phyloP scores from a whole-genome alignment of 192 early-diverging fungal genomes.

The Radiomyces spectabilis region DNA sequence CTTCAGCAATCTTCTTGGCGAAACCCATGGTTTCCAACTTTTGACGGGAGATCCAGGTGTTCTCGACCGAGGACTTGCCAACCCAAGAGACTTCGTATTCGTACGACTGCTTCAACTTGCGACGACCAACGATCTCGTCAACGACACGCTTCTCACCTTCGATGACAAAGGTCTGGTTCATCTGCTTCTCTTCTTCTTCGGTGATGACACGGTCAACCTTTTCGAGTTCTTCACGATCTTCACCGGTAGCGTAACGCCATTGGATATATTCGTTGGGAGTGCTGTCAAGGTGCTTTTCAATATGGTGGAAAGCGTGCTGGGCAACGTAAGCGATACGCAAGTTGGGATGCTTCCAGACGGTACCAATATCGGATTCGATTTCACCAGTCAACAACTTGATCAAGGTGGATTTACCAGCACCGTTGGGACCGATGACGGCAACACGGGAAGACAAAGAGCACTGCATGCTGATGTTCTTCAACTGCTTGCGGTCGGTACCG shows the following conservation, averaged over 20 bases:
- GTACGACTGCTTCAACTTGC: constrained; percentile 74
- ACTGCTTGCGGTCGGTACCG: constrained; percentile 49
- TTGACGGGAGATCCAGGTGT: constrained; percentile 67
- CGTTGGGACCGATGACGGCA: constrained; percentile 73
- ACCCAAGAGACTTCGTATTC: constrained; percentile 81
- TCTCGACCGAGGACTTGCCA: constrained; percentile 52
- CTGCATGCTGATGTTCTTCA: constrained; percentile 53
- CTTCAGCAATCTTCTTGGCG: constrained; percentile 67
- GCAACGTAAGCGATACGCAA: constrained; percentile 80
- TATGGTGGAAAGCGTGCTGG: constrained; percentile 84
- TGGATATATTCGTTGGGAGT: constrained; percentile 74
- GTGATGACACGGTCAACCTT: constrained; percentile 65
- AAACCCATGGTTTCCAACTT: constrained; percentile 67
- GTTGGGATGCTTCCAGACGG: constrained; percentile 78
- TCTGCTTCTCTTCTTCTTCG: constrained; percentile 57
- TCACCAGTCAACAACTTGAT: constrained; percentile 75
- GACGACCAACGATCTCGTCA: constrained; percentile 57
- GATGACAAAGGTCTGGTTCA: constrained; percentile 37
- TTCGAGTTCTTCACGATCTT: constrained; percentile 70
- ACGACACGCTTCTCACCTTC: constrained; percentile 60
- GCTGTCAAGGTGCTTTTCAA: constrained; percentile 71
- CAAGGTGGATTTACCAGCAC: constrained; percentile 67
- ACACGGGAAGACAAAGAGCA: constrained; percentile 72
- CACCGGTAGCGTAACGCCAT: constrained; percentile 73
- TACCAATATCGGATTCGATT: constrained; percentile 59